Percentiles rank a stretch among this genome's conserved stretches.
Evolutionary conservation across 108 stramenopile genomes (phyloP).

Genomic region (Conticribra guillardii): DNA sequence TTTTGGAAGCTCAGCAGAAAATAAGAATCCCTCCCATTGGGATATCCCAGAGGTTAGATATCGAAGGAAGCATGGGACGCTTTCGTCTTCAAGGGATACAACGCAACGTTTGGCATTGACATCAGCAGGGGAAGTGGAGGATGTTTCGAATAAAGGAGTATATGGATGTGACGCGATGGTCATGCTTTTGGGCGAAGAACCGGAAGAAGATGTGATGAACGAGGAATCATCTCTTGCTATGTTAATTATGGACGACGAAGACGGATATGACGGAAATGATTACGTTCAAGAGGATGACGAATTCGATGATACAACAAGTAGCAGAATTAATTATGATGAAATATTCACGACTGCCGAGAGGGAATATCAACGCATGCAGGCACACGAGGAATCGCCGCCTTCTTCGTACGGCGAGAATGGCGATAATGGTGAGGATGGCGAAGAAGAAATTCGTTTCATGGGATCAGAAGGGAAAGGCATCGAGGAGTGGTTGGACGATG

Average conservation of each 20-base stretch:
- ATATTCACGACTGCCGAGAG: slow-evolving; percentile 45
- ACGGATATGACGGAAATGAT: slow-evolving; percentile 24
- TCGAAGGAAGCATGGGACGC: slow-evolving; percentile 8
- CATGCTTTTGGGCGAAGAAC: slow-evolving; percentile 77
- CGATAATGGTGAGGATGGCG: slow-evolving; percentile 10
- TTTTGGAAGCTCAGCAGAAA: slow-evolving; percentile 4
- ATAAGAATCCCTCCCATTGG: neutral
- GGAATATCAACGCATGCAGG: slow-evolving; percentile 44
- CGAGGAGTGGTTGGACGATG: slow-evolving; percentile 67
- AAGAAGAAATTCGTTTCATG: slow-evolving; percentile 9
- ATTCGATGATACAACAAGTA: slow-evolving; percentile 4
- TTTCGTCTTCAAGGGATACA: neutral
- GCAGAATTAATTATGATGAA: slow-evolving; percentile 32
- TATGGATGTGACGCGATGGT: slow-evolving; percentile 83
- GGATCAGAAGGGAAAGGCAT: slow-evolving; percentile 27
- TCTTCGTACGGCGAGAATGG: no score
- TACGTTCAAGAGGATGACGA: slow-evolving; percentile 43
- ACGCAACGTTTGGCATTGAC: slow-evolving; percentile 19
- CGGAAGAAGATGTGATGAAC: slow-evolving; percentile 36
- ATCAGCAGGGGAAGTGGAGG: slow-evolving; percentile 50
- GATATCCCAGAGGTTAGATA: slow-evolving; percentile 24
- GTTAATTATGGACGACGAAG: slow-evolving; percentile 33
- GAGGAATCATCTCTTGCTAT: slow-evolving; percentile 42
- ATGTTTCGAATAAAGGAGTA: slow-evolving; percentile 40
- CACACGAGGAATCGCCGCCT: slow-evolving; percentile 33